Evolutionary conservation across 2,329 filamentous ascomycete species (phyloP).

Genomic region (Colletotrichum theobromicola): DNA sequence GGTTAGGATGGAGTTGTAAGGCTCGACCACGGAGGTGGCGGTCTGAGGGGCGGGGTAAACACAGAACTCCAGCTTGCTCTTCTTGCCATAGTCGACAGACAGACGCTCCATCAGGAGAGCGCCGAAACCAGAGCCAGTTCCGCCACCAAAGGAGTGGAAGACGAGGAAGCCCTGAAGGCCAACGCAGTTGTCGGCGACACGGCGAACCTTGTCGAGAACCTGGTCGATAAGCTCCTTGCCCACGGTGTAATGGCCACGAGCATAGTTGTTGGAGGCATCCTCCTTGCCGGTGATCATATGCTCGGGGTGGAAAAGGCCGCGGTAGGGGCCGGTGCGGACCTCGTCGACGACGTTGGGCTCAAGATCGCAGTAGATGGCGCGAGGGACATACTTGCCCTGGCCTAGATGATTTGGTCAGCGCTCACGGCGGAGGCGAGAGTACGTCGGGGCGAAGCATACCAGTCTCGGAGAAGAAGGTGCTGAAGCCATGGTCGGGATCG

Average conservation of each 20-base stretch:
- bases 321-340: conserved; percentile 96
- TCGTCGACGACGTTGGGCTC: conserved; percentile 99
- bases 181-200: conserved; percentile 96
- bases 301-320: conserved; percentile 97
- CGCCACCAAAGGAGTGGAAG: conserved; percentile 99
- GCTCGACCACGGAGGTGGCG: conserved; percentile 96
- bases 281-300: conserved; percentile 99
- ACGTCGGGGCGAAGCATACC: conserved; percentile 60
- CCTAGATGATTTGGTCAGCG: conserved; percentile 55
- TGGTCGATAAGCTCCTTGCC: conserved; percentile 99
- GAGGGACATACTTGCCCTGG: conserved; percentile 98
- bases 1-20: conserved; percentile 99
- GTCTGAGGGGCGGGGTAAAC: conserved; percentile 98
- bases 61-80: conserved; percentile 99
- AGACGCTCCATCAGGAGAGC: conserved; percentile 98
- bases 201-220: conserved; percentile 96
- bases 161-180: conserved; percentile 99
- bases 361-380: conserved; percentile 99
- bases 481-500: conserved; percentile 96
- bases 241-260: conserved; percentile 99
- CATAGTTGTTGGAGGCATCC: conserved; percentile 99
- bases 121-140: conserved; percentile 98
- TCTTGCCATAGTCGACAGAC: conserved; percentile 99
- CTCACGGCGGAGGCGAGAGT: neutral
- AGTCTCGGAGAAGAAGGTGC: conserved; percentile 99